Evolutionary conservation across 2,329 filamentous ascomycete genomes (phyloP), one percentile per base, ranked within the genome.

Genomic region (Rutstroemia sydowiana): DNA sequence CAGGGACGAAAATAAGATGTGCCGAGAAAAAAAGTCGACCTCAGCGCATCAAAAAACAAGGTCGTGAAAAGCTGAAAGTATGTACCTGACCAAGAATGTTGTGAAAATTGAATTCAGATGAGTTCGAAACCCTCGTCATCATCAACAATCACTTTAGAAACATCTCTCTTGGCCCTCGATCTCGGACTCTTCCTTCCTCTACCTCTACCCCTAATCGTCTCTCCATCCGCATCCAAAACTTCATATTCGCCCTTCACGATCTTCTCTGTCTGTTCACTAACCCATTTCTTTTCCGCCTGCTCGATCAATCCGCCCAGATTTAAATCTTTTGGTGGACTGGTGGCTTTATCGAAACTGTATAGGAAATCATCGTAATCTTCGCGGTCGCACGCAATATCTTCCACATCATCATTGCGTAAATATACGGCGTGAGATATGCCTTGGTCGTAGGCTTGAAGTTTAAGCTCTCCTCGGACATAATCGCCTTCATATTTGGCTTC

Each of bases 41-140:
- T 21, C 20, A 11, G 16, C 37, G 18, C 11, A 18, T n/a, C 11
- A 18, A 40, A 16, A 18, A 39, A 18, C 8, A 16, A 21, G 13
- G 23, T 21, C 7, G 8, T 32, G 36, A 31, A 31, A 2, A 11
- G 20, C 21, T 20, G 37, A 8, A 13, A 41, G 37, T 20, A 23
- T 18, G 34, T 16, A 13, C 13, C n/a, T 8, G 14, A 13, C 5
- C 2, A 23, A 14, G 6, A 37, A 11, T 8, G 18, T 8, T 5
- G 18, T n/a, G 10, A 5, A 10, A 14, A 16, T 48, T 10, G 16
- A 21, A 7, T 14, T 63, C 59, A 66, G 43, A 67, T 57, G 34
- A 67, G 57, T 54, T 67, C 64, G 43, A 65, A 67, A 7, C 59
- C 65, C 45, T 67, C 64, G 45, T 65, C 64, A 18, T 65, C 63